Percentiles rank a stretch among this genome's conserved stretches.
Conservation (phyloP, 352 stramenopile genomes). For the Pythium sukuiense region DNA sequence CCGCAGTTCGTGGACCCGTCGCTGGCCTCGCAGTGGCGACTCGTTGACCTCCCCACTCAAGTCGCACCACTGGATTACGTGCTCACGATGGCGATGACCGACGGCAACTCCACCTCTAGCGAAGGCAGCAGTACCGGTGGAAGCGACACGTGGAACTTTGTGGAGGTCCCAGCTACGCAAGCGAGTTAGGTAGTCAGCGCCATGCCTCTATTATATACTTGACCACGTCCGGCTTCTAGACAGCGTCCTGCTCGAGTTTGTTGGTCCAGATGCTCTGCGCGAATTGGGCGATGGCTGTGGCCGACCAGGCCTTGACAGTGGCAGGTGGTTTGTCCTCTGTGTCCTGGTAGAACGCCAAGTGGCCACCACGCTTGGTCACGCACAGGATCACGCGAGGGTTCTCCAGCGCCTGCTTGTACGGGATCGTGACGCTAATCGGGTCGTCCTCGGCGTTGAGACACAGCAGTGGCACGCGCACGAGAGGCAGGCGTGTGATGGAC, state of each 20-base stretch:
- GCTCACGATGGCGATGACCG: conserved; percentile 18
- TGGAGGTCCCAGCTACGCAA: conserved; percentile 11
- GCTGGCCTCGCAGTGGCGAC: conserved; percentile 15
- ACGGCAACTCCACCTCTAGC: conserved; percentile 3
- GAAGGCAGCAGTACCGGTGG: not conserved
- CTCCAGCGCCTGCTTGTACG: conserved; percentile 31
- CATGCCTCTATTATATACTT: not conserved
- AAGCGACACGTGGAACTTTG: not conserved
- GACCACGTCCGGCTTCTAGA: not conserved
- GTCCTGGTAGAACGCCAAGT: conserved; percentile 71
- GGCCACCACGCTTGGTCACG: conserved; percentile 59
- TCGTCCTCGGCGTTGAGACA: conserved; percentile 67
- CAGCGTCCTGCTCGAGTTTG: conserved; percentile 1
- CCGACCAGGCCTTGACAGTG: conserved; percentile 41
- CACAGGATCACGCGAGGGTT: conserved; percentile 70
- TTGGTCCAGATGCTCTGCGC: conserved; percentile 42
- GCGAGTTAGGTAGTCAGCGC: not conserved
- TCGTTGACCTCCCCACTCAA: conserved; percentile 14
- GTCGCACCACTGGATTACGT: conserved; percentile 3
- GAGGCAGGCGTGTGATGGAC: conserved; percentile 34
- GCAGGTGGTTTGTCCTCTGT: conserved; percentile 8
- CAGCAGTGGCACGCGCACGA: conserved; percentile 53
- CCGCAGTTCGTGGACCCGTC: conserved; percentile 16
- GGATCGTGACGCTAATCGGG: conserved; percentile 54
- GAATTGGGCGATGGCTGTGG: conserved; percentile 52